Base-by-base conservation (phyloP, 2,329 filamentous ascomycete genomes). In the Ophiostoma pallidulum region DNA sequence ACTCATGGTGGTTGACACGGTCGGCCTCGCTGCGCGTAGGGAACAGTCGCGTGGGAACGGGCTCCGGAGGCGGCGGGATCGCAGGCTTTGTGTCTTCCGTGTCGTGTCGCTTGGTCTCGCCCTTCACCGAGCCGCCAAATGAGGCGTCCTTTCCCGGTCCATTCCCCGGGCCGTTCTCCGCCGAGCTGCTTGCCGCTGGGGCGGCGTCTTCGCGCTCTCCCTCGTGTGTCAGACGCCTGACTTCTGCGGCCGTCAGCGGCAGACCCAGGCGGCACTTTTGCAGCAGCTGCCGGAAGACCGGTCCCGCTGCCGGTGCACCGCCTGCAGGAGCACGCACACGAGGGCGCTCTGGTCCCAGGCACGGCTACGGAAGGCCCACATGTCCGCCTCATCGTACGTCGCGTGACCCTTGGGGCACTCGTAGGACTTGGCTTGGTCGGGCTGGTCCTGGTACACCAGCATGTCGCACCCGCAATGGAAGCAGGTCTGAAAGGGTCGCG, bases 281-380 rank as follows among this genome's bases (percentile, higher is more conserved):
- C 2, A 83, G 64, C 39, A 80, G 71, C 3, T 61, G 59, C 49
- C 79, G 72, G 55, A 82, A 82, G 0, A 55, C 32, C 59, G 48
- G 51, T 82, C 77, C 7, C 56, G 69, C 50, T 83, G 78, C 4
- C 79, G 70, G 55, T 79, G 75, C 4, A 82, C 75, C 4, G 70
- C 64, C 2, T 62, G 70, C 0, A 83, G 64, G 8, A 77, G 66
- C 2, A 80, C 62, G 48, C 76, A 66, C 2, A 58, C 59, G 54
- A 83, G 81, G 2, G 71, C 54, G 52, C 75, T 75, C 38, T 73
- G 62, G 12, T 62, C 50, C 80, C 79, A 84, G 0, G 70, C 70
- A 2, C 60, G 48, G 53, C 74, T 78, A 16, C 66, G 63, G 53
- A 83, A 83, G 0, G 78, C 78, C 74, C 77, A 83, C 54, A 77